A percentile compares a stretch with the other conserved stretches of the same genome.
Evolutionary conservation across 345 rosid genomes (phyloP).

Genomic region (Adansonia digitata): DNA sequence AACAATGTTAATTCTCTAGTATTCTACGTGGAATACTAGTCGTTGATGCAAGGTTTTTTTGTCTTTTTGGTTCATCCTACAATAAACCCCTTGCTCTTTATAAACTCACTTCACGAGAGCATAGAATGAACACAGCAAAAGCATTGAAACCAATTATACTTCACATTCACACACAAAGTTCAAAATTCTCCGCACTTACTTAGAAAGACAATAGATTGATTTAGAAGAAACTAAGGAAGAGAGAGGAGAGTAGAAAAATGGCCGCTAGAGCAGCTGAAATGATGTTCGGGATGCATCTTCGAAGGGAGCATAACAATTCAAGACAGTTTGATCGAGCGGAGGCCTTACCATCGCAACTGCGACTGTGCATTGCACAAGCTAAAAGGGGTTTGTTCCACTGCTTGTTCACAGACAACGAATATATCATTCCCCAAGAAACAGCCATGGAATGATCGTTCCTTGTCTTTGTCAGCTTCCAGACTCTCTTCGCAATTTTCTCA

Average conservation of each 20-base stretch:
- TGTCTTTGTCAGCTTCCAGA: too few species aligned
- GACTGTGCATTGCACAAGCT: neutral
- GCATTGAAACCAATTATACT: too few species aligned
- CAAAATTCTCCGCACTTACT: neutral
- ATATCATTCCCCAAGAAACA: conserved; percentile 19
- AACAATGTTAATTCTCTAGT: neutral
- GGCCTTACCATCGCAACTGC: neutral
- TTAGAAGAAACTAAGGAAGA: neutral
- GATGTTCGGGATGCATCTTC: neutral
- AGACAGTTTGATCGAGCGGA: neutral
- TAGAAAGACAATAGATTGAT: neutral
- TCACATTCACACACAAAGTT: too few species aligned
- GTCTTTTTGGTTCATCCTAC: neutral
- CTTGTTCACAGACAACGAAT: neutral
- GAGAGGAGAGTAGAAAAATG: neutral
- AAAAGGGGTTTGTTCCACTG: conserved; percentile 10
- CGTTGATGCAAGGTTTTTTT: neutral
- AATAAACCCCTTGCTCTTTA: neutral
- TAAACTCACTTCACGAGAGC: neutral
- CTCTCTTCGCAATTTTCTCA: too few species aligned
- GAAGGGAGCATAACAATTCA: neutral
- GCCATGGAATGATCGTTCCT: too few species aligned
- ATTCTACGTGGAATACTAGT: neutral
- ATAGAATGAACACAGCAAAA: neutral
- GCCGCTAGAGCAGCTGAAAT: neutral